Base-by-base conservation (phyloP, 1,284 basidiomycete species). In the Trichosporon sp. region DNA sequence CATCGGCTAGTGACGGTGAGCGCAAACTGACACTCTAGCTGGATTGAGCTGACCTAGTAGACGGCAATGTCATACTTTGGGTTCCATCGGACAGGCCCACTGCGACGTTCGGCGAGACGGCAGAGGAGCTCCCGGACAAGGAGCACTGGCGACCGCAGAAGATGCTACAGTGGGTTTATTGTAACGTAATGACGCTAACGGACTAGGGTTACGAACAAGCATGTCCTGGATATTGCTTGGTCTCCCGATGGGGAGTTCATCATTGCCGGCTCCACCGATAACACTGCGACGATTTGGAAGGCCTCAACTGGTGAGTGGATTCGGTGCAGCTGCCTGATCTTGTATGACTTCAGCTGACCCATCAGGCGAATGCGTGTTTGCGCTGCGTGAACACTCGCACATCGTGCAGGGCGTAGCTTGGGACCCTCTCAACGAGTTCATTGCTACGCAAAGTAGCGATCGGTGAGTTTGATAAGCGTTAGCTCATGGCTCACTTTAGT, bases 171-270 rank as follows among this genome's bases (percentile, higher is more conserved):
- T 94, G 81, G 72, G 87, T 35, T 66, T 19, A n/a, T 11, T 59
- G 38, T 19, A 48, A 66, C 59, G 19, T 67, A 63, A 31, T 38
- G 21, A 19, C 31, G 48, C 66, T 73, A n/a, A 72, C 54, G 43
- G 32, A 59, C 37, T 68, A 85, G 84, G 69, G 82, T 83, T 10
- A 93, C 92, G 0, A 90, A 90, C 12, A 94, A 94, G 88, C 95
- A 98, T 83, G 94, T 99, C 11, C 98, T 99, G 82, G 96, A 99
- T 82, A 87, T 99, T 63, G 93, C 95, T 0, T 99, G 96, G 96
- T 95, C 93, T 75, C 97, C 97, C 0, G 91, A 92, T 31, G 94
- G 96, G 64, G 93, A 96, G 77, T 96, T 93, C 75, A 88, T 99
- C 71, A 89, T 98, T 67, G 91, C 94, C 12, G 96, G 96, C 8